Evolutionary conservation across 2,329 filamentous ascomycete genomes (phyloP).

Genomic region (Aspergillus tubingensis): DNA sequence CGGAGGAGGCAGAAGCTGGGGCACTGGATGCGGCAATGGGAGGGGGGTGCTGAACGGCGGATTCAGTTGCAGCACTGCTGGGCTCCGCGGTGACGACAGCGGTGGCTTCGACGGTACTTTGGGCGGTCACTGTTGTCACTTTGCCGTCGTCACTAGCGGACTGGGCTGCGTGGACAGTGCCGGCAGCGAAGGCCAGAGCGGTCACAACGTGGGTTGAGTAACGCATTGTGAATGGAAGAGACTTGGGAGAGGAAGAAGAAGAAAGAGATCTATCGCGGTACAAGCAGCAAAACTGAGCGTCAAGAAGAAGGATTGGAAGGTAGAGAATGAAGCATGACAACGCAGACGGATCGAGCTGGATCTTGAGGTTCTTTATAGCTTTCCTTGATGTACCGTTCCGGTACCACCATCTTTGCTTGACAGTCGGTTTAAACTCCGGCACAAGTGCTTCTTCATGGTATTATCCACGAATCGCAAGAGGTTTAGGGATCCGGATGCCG

Average conservation of each 20-base stretch:
- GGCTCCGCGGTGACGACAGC: not conserved
- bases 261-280: not conserved
- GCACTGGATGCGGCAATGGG: conserved; percentile 15
- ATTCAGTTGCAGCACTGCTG: not conserved
- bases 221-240: conserved; percentile 29
- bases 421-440: not conserved
- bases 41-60: not conserved
- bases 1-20: conserved; percentile 2
- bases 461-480: not conserved
- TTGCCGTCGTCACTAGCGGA: not conserved
- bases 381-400: not conserved
- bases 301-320: not conserved
- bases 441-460: not conserved
- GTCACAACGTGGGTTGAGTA: conserved; percentile 25
- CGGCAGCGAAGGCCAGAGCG: conserved; percentile 23
- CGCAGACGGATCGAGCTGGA: not conserved
- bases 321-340: conserved; percentile 2
- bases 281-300: not conserved
- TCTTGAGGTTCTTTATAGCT: conserved; percentile 10
- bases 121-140: not conserved
- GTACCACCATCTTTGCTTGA: not conserved
- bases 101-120: not conserved
- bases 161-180: conserved; percentile 15
- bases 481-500: not conserved
- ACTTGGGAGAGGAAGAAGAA: not conserved